Evolutionary conservation across 1,284 basidiomycete genomes (phyloP).

Genomic region (Rhodotorula glutinis): DNA sequence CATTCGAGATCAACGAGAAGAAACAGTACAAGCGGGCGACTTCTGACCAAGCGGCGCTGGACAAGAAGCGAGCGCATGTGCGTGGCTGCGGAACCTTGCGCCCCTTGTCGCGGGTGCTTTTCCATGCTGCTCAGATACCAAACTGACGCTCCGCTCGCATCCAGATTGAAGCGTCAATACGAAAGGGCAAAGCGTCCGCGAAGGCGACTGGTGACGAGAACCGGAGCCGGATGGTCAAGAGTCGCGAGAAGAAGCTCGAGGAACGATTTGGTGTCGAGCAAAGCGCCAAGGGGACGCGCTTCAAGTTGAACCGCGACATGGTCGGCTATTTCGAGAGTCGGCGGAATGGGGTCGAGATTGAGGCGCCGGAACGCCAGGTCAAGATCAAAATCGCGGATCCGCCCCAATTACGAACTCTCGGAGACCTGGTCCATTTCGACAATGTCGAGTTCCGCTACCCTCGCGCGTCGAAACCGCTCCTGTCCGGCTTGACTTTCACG

Average conservation of each 20-base stretch:
- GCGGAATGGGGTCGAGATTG: slow-evolving; percentile 54
- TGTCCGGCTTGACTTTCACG: slow-evolving; percentile 59
- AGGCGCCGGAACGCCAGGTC: slow-evolving; percentile 55
- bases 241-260: slow-evolving; percentile 62
- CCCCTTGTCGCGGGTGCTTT: no score
- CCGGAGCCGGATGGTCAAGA: slow-evolving; percentile 57
- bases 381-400: slow-evolving; percentile 55
- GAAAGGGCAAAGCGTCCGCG: slow-evolving; percentile 56
- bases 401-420: slow-evolving; percentile 57
- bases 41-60: slow-evolving; percentile 58
- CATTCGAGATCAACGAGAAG: slow-evolving; percentile 58
- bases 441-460: slow-evolving; percentile 55
- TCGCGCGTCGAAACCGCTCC: slow-evolving; percentile 47
- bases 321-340: slow-evolving; percentile 50
- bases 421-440: slow-evolving; percentile 57
- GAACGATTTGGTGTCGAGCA: slow-evolving; percentile 60
- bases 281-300: slow-evolving; percentile 54
- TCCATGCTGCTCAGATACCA: no score
- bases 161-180: slow-evolving; percentile 48
- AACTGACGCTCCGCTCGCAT: background rate
- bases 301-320: slow-evolving; percentile 65
- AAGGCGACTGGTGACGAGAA: slow-evolving; percentile 66
- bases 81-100: background rate
- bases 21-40: slow-evolving; percentile 56
- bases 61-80: slow-evolving; percentile 57